Evolutionary conservation across 2,329 filamentous ascomycete species (phyloP).

Genomic region (Fusarium sulawesiense): DNA sequence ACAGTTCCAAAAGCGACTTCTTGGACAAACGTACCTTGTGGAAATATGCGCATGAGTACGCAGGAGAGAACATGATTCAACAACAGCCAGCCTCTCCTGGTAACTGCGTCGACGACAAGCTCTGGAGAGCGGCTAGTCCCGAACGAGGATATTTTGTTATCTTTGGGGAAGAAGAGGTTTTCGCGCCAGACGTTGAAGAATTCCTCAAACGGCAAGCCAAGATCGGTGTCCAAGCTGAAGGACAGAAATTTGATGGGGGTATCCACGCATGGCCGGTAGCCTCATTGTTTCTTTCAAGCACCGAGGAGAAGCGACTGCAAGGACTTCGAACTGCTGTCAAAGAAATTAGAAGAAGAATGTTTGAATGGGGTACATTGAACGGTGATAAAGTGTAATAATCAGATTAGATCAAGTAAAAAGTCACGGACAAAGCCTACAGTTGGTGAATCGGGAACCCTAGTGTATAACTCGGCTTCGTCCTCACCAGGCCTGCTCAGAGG

Average conservation of each 20-base stretch:
- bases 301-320: constrained; percentile 61
- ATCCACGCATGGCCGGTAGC: constrained; percentile 89
- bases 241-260: constrained; percentile 70
- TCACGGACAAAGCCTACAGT: constrained; percentile 48
- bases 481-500: constrained; percentile 50
- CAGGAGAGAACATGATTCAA: constrained; percentile 56
- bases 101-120: constrained; percentile 70
- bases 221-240: constrained; percentile 65
- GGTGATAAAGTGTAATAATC: constrained; percentile 52
- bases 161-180: constrained; percentile 82
- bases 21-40: constrained; percentile 74
- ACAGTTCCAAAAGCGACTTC: constrained; percentile 79
- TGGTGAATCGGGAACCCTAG: constrained; percentile 59
- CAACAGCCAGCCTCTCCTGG: constrained; percentile 70
- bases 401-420: constrained; percentile 75
- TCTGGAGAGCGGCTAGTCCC: constrained; percentile 76
- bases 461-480: constrained; percentile 62
- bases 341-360: constrained; percentile 52
- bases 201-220: constrained; percentile 67
- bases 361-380: constrained; percentile 30
- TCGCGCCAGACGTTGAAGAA: constrained; percentile 75
- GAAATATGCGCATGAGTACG: constrained; percentile 76
- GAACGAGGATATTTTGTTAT: constrained; percentile 74
- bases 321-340: constrained; percentile 60
- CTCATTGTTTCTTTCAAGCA: constrained; percentile 65